These are phyloP conservation scores for Metarhizium guizhouense DNA, from an alignment of 2,329 filamentous ascomycete genomes.

Conservation along the genomic window DNA sequence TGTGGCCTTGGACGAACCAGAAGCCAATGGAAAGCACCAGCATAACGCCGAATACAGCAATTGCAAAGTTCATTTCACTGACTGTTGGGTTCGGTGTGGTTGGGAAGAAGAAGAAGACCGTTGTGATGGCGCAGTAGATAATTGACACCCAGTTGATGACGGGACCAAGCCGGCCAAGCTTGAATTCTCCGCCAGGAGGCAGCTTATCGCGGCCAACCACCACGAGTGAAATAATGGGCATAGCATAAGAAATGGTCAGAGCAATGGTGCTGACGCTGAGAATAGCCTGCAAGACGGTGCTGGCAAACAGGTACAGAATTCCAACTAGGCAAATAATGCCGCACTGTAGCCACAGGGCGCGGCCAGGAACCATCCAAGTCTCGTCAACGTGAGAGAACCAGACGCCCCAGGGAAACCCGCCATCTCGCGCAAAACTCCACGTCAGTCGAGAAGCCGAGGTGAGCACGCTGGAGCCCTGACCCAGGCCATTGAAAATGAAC, in stretches of 20 bases:
- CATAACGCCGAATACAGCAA: constrained; percentile 48
- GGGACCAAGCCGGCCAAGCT: constrained; percentile 34
- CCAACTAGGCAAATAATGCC: constrained; percentile 34
- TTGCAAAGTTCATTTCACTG: constrained; percentile 49
- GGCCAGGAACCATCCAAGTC: constrained; percentile 42
- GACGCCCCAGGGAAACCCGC: constrained; percentile 34
- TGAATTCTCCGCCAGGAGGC: constrained; percentile 32
- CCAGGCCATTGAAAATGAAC: constrained; percentile 47
- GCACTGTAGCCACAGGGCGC: constrained; percentile 43
- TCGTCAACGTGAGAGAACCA: constrained; percentile 35
- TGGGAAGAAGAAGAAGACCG: constrained; percentile 48
- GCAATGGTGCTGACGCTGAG: constrained; percentile 48
- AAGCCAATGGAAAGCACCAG: constrained; percentile 38
- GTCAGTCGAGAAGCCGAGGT: constrained; percentile 43
- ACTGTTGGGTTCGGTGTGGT: constrained; percentile 31
- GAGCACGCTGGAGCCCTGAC: constrained; percentile 41
- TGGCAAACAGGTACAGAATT: constrained; percentile 45
- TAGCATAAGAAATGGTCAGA: constrained; percentile 38
- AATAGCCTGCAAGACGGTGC: constrained; percentile 43
- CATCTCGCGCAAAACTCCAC: constrained; percentile 47
- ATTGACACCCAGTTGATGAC: constrained; percentile 39
- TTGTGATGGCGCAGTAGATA: constrained; percentile 41
- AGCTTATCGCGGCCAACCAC: constrained; percentile 43
- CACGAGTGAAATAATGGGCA: constrained; percentile 41
- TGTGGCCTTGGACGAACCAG: constrained; percentile 38